Conservation (phyloP, 805 yeast species). For the Komagataella populi region DNA sequence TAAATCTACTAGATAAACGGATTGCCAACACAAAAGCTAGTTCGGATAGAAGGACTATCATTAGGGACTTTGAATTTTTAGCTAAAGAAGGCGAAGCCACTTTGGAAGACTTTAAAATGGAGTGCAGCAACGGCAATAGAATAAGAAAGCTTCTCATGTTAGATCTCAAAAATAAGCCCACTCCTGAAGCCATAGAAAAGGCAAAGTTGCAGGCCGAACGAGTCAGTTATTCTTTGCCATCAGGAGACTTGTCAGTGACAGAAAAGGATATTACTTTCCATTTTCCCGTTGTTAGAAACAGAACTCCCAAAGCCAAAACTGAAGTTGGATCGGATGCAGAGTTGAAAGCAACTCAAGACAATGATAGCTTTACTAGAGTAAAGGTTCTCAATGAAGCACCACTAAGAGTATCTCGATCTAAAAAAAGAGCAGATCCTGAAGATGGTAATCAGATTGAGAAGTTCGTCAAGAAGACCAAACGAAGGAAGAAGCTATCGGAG, state of each 20-base stretch:
- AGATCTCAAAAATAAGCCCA: slow-evolving; percentile 7
- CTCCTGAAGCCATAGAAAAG: slow-evolving; percentile 4
- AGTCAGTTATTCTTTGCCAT: not conserved
- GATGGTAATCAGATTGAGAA: not conserved
- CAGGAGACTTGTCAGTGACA: not conserved
- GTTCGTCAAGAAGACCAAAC: not conserved
- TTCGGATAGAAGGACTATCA: slow-evolving; percentile 42
- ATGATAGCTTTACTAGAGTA: not conserved
- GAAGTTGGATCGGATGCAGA: not conserved
- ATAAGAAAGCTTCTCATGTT: slow-evolving; percentile 5
- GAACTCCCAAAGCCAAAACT: not conserved
- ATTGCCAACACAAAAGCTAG: slow-evolving; percentile 20
- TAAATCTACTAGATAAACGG: slow-evolving; percentile 23
- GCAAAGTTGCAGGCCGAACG: not conserved
- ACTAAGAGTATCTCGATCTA: slow-evolving; percentile 1
- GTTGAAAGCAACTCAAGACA: not conserved
- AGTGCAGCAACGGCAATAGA: slow-evolving; percentile 3
- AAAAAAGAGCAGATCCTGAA: slow-evolving; percentile 7
- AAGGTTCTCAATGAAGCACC: not conserved
- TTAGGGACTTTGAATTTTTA: slow-evolving; percentile 26
- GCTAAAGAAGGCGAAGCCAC: slow-evolving; percentile 13
- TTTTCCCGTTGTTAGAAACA: not conserved
- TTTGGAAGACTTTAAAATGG: slow-evolving; percentile 3
- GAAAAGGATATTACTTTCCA: not conserved
- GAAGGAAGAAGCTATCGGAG: slow-evolving; percentile 1